Evolutionary conservation across 345 rosid species (phyloP).

Genomic region (Trapa bicornis): DNA sequence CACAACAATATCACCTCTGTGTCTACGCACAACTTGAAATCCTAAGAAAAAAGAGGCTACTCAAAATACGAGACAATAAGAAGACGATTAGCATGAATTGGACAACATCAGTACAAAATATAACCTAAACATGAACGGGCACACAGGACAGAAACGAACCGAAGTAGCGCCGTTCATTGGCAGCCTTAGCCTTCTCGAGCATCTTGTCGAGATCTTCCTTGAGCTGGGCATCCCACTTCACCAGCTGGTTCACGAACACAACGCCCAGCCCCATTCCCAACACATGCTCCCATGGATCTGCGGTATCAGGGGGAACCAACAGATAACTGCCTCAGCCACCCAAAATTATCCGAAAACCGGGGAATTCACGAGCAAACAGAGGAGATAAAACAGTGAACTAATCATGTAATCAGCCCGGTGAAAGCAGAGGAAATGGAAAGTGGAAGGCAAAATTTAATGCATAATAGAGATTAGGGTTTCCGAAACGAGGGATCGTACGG

Average conservation of each 20-base stretch:
- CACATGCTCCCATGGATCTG: slow-evolving; percentile 98
- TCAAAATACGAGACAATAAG: background rate
- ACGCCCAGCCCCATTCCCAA: slow-evolving; percentile 88
- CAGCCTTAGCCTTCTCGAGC: slow-evolving; percentile 84
- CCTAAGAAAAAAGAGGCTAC: no score
- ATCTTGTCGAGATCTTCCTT: slow-evolving; percentile 77
- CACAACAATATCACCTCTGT: no score
- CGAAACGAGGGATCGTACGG: slow-evolving; percentile 26
- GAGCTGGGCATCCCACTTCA: slow-evolving; percentile 84
- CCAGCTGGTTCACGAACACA: slow-evolving; percentile 73
- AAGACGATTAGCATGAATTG: background rate
- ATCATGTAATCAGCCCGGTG: background rate
- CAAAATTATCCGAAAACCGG: background rate
- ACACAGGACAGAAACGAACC: slow-evolving; percentile 18
- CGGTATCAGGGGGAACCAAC: background rate
- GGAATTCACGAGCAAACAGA: background rate
- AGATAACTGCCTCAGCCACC: no score
- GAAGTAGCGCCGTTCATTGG: slow-evolving; percentile 94
- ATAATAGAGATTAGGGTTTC: slow-evolving; percentile 4
- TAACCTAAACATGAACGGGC: background rate
- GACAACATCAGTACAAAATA: background rate
- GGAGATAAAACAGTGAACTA: background rate
- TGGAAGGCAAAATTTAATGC: background rate
- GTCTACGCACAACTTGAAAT: background rate
- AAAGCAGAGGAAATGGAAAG: background rate